Evolutionary conservation across 768 basidiomycete genomes (phyloP).

Genomic region (Phanerochaete carnosa): DNA sequence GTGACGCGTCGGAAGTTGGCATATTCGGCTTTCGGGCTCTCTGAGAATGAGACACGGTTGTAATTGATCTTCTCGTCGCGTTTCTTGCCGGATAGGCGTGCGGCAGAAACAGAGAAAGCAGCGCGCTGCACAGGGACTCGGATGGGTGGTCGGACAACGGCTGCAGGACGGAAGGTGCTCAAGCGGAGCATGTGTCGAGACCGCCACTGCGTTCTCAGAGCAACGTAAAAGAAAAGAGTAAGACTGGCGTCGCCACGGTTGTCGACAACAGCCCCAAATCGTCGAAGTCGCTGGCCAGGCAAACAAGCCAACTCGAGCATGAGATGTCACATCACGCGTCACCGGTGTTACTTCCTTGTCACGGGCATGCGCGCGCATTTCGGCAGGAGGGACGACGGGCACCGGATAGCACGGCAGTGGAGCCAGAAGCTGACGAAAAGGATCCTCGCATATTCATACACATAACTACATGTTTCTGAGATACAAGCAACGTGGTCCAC

Average conservation of each 20-base stretch:
- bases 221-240: neutral
- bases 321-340: neutral
- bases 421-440: too few species aligned
- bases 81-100: neutral
- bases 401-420: too few species aligned
- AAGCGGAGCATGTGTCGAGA: neutral
- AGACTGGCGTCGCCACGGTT: neutral
- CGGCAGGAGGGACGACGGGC: too few species aligned
- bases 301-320: too few species aligned
- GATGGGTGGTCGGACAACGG: neutral
- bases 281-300: neutral
- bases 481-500: too few species aligned
- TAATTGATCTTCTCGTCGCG: slow-evolving; percentile 75
- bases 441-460: too few species aligned
- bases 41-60: slow-evolving; percentile 60
- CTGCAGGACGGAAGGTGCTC: neutral
- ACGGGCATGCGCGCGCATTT: neutral
- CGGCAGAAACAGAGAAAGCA: slow-evolving; percentile 9
- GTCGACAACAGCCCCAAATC: neutral
- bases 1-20: slow-evolving; percentile 56
- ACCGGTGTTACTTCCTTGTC: neutral
- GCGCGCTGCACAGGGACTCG: neutral
- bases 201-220: neutral
- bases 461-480: too few species aligned
- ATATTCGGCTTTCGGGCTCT: slow-evolving; percentile 41